Percentiles rank a stretch among this genome's conserved stretches.
These are phyloP conservation scores for Phoma herbarum DNA, from an alignment of 2,329 filamentous ascomycete species.

Conservation along the genomic window DNA sequence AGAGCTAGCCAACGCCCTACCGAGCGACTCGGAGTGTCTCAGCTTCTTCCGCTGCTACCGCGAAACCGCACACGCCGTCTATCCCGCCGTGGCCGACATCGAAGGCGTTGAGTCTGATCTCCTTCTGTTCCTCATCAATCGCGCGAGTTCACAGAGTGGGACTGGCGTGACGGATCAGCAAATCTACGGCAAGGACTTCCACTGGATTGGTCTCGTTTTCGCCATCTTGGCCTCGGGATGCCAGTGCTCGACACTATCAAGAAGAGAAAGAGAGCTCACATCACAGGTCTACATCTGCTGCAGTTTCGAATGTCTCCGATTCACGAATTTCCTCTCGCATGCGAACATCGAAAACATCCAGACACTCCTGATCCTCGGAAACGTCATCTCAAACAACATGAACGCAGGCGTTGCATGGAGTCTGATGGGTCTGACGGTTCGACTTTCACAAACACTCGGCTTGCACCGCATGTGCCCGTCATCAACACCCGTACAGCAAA, in stretches of 20 bases:
- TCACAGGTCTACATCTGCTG: constrained; percentile 73
- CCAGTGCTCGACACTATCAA: constrained; percentile 65
- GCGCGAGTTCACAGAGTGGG: constrained; percentile 56
- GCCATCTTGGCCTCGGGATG: constrained; percentile 70
- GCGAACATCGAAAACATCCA: constrained; percentile 69
- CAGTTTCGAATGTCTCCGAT: constrained; percentile 70
- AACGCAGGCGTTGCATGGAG: constrained; percentile 72
- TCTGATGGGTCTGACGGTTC: constrained; percentile 65
- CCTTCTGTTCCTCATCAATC: constrained; percentile 62
- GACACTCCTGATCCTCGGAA: constrained; percentile 68
- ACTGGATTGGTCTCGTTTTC: constrained; percentile 68
- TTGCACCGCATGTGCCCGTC: constrained; percentile 67
- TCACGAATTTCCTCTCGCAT: constrained; percentile 70
- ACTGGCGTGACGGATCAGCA: constrained; percentile 60
- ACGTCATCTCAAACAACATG: constrained; percentile 70
- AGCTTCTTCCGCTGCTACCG: constrained; percentile 66
- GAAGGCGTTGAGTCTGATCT: constrained; percentile 64
- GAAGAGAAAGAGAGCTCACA: constrained; percentile 68
- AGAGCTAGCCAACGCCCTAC: constrained; percentile 67
- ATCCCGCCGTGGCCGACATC: constrained; percentile 67
- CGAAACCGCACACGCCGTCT: constrained; percentile 67
- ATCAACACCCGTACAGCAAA: constrained; percentile 59
- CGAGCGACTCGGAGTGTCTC: constrained; percentile 66
- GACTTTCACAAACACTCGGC: constrained; percentile 68
- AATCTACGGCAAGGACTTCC: constrained; percentile 66